These are phyloP conservation scores for Triadica sebifera DNA, from an alignment of 345 rosid genomes.

Conservation along the genomic window DNA sequence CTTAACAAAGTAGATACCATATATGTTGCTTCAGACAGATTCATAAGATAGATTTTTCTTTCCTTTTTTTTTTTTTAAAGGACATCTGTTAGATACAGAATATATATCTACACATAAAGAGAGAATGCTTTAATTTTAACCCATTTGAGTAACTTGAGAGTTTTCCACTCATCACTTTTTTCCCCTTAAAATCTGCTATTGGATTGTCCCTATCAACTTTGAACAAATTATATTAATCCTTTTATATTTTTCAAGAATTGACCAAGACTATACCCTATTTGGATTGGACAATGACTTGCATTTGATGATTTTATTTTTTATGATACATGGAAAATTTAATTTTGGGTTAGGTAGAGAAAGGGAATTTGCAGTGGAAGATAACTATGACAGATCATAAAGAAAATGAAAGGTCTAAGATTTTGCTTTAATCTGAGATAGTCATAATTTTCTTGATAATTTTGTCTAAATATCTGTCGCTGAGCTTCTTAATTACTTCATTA, in stretches of 20 bases:
- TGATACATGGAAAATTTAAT: not conserved
- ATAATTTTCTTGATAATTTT: not conserved
- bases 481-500: slow-evolving; percentile 10
- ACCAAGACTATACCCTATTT: slow-evolving; percentile 19
- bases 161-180: slow-evolving; percentile 10
- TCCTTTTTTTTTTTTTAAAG: not conserved
- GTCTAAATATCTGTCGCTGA: not conserved
- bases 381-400: slow-evolving; percentile 25
- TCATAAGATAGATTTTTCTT: slow-evolving; percentile 22
- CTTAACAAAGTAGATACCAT: slow-evolving; percentile 20
- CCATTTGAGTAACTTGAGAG: slow-evolving; percentile 27
- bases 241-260: slow-evolving; percentile 21
- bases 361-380: slow-evolving; percentile 18
- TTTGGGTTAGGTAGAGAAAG: slow-evolving; percentile 34
- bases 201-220: slow-evolving; percentile 7
- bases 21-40: slow-evolving; percentile 8
- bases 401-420: slow-evolving; percentile 23
- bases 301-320: not conserved
- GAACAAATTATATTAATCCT: not conserved
- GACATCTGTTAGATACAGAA: slow-evolving; percentile 18
- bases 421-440: not conserved
- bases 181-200: slow-evolving; percentile 13
- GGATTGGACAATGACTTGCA: slow-evolving; percentile 23
- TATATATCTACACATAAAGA: not conserved
- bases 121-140: not conserved